Evolutionary conservation across 2,329 filamentous ascomycete species (phyloP).

Genomic region (Aspergillus sp.): DNA sequence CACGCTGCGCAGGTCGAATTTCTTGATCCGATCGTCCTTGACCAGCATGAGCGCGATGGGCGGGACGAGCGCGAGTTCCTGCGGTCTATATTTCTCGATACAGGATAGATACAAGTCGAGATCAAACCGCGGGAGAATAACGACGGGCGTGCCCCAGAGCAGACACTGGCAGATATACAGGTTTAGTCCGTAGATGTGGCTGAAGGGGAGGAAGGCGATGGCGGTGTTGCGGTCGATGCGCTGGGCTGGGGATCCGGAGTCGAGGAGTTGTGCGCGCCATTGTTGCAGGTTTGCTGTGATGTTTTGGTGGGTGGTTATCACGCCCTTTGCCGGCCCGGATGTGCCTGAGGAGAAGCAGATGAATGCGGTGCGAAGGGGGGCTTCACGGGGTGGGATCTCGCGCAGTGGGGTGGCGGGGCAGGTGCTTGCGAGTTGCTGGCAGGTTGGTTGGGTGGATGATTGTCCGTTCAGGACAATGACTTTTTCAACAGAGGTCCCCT

Average conservation of each 20-base stretch:
- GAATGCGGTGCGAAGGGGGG: not conserved
- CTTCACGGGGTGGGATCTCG: not conserved
- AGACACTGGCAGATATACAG: constrained; percentile 8
- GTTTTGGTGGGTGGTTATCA: constrained; percentile 5
- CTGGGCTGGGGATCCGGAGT: not conserved
- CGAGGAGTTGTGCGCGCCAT: constrained; percentile 8
- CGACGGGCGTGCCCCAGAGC: not conserved
- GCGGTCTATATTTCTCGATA: not conserved
- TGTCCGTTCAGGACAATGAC: constrained; percentile 3
- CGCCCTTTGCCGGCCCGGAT: constrained; percentile 3
- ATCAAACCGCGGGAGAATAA: constrained; percentile 6
- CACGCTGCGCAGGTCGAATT: constrained; percentile 1
- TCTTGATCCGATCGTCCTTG: not conserved
- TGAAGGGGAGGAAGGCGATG: constrained; percentile 14
- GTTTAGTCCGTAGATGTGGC: constrained; percentile 11
- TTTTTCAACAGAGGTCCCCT: not conserved
- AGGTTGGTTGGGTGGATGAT: not conserved
- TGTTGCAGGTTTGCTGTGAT: constrained; percentile 8
- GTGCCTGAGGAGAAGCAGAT: constrained; percentile 13
- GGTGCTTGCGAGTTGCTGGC: constrained; percentile 1
- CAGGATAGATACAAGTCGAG: not conserved
- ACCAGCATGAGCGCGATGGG: constrained; percentile 7
- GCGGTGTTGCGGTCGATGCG: not conserved
- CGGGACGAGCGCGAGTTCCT: constrained; percentile 2
- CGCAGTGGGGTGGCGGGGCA: not conserved